Conservation (phyloP, 108 stramenopile species). For the Skeletonema menzelii region DNA sequence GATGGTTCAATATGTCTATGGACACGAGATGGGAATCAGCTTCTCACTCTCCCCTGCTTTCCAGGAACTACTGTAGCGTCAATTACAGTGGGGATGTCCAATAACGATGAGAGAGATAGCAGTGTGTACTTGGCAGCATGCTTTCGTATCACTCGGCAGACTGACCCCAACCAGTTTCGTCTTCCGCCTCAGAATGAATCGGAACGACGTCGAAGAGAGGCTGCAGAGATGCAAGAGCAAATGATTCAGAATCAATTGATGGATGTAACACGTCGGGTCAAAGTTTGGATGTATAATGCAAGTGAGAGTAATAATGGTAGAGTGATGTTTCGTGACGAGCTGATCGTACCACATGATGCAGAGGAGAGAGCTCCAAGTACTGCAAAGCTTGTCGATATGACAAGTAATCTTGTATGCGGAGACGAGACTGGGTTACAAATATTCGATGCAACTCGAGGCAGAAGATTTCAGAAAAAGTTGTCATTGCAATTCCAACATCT, state of each 20-base stretch:
- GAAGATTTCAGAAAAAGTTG: not conserved
- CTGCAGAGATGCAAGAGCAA: slow-evolving; percentile 39
- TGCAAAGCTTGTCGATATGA: slow-evolving; percentile 6
- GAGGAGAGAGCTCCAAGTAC: not conserved
- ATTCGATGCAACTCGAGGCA: not conserved
- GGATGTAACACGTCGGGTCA: slow-evolving; percentile 20
- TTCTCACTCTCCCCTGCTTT: slow-evolving; percentile 13
- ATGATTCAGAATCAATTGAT: slow-evolving; percentile 26
- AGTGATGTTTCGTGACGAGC: not conserved
- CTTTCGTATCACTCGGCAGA: slow-evolving; percentile 38
- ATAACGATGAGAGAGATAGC: not conserved
- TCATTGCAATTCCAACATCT: not conserved
- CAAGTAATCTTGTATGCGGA: slow-evolving; percentile 16
- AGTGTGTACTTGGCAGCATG: slow-evolving; percentile 45
- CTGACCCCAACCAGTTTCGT: slow-evolving; percentile 46
- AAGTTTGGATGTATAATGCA: slow-evolving; percentile 31
- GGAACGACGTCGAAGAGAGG: slow-evolving; percentile 28
- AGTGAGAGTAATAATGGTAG: slow-evolving; percentile 5
- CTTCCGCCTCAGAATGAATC: slow-evolving; percentile 50
- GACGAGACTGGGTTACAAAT: slow-evolving; percentile 9
- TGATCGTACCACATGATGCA: slow-evolving; percentile 24
- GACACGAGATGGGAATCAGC: slow-evolving; percentile 32
- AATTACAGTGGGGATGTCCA: slow-evolving; percentile 11
- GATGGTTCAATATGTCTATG: slow-evolving; percentile 44
- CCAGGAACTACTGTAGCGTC: slow-evolving; percentile 48